Evolutionary conservation across 1,284 basidiomycete genomes (phyloP), one percentile per base, ranked within the genome.

Genomic region (Ceratobasidium papillatum): DNA sequence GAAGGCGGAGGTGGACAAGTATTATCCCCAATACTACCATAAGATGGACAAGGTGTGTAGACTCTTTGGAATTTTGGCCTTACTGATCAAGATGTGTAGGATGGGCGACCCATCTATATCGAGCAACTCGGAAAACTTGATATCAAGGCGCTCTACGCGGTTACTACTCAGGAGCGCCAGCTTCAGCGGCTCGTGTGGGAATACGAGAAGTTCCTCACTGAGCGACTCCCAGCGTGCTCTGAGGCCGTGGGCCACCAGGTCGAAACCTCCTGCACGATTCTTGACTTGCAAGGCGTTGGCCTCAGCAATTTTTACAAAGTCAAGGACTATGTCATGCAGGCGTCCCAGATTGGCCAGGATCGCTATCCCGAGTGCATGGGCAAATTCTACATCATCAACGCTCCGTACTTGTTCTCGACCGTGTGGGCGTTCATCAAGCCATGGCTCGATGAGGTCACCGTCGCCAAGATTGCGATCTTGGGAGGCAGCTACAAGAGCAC

Each of bases 241-340:
- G 83, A 84, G 47, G 86, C 88, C 7, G 82, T 85, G 69, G 95
- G 95, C 1, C 90, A 96, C 82, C 91, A 94, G 75, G 91, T 99
- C 82, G 96, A 99, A 85, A 99, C 96, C n/a, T 94, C 91, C 75
- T 99, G 96, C 89, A 99, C 97, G 75, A 97, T 99, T 86, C 89
- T 99, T 84, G 97, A 99, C 82, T 89, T 99, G 76, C 83, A 91
- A 75, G 89, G 89, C 81, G 95, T 98, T 73, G 90, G 92, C 34
- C 82, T 99, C 78, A 85, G 88, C 76, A 91, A 90, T 81, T 99
- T 98, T 82, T 96, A 92, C 85, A 90, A 89, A 81, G 96, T 98
- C 83, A 96, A 95, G 84, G 91, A 93, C 84, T 98, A 97, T 85
- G 92, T 99, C 58, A 88, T 87, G 77, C 84, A 90, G 47, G 94